These are phyloP conservation scores for Lignosus rhinocerotis DNA, from an alignment of 1,284 basidiomycete genomes.

Conservation along the genomic window DNA sequence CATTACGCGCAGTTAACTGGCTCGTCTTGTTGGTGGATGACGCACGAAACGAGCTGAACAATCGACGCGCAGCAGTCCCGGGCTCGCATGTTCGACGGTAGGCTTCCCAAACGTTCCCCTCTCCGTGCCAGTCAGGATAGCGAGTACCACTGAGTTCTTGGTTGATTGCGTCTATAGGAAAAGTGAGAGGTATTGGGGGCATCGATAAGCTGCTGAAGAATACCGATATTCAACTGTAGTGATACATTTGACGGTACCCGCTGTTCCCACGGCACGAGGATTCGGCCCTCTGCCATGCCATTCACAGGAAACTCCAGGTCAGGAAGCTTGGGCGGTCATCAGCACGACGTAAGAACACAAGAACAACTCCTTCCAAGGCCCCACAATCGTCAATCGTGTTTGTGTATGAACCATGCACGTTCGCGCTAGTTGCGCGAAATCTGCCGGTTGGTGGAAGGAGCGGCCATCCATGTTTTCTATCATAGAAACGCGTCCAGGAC, in stretches of 20 bases:
- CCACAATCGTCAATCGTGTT: too few species aligned
- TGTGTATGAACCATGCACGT: too few species aligned
- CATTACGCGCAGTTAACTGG: conserved; percentile 36
- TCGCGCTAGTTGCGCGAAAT: too few species aligned
- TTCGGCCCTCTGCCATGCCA: conserved; percentile 87
- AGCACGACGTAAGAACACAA: too few species aligned
- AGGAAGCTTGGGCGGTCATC: conserved; percentile 56
- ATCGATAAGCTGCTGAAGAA: conserved; percentile 18
- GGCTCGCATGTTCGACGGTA: conserved; percentile 91
- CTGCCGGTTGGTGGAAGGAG: too few species aligned
- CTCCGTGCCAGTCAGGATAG: conserved; percentile 79
- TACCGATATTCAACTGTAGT: conserved; percentile 51
- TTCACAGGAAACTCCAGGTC: conserved; percentile 93
- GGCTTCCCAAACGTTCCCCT: conserved; percentile 89
- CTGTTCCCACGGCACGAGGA: conserved; percentile 88
- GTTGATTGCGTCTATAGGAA: conserved; percentile 51
- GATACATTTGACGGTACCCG: conserved; percentile 70
- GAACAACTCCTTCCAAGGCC: too few species aligned
- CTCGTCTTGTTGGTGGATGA: conserved; percentile 37
- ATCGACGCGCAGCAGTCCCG: conserved; percentile 72
- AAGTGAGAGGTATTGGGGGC: background rate
- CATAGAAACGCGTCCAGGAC: too few species aligned
- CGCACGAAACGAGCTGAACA: conserved; percentile 73
- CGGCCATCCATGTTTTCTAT: too few species aligned
- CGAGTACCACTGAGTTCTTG: conserved; percentile 71